Base-by-base conservation (phyloP, 768 basidiomycete genomes). In the Leccinum olivaceopallidum region DNA sequence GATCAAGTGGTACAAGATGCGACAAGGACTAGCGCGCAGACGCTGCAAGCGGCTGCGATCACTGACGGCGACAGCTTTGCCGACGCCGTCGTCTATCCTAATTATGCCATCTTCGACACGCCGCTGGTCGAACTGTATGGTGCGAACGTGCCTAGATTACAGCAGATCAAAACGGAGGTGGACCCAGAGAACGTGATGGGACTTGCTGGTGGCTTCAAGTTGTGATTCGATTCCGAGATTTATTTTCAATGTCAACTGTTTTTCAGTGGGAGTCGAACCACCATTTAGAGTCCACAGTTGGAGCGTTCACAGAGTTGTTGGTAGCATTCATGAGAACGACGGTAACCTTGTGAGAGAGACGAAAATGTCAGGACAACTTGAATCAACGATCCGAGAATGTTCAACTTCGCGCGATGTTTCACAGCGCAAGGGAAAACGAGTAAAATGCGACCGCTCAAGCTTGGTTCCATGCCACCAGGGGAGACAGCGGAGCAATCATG, bases 161-260 rank as follows among this genome's bases (percentile, higher is more conserved):
- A 70, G 55, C 63, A 59, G 12, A 67, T 86, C 20, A 83, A 81
- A 65, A 68, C 57, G 52, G 60, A 56, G 14, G 77, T 82, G 44
- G 86, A 88, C 67, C 84, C 85, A 0, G 52, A 73, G 8, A 77
- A 84, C 63, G 77, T 87, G 8, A 88, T 87, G 87, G 80, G 78
- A 6, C 77, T 86, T 5, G 77, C 85, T 13, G 86, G 87, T 1
- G 85, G 85, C 4, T 87, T 80, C 68, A 87, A 84, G 69, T 65
- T 83, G 6, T 56, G 6, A 24, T 18, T 24, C 48, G 6, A 24
- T 26, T 24, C 48, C 24, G 48, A 22, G 20, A 14, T 26, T 3
- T 49, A 22, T 49, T 16, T 49, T 26, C 22, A 18, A 18, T 42
- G 18, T 42, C 37, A 42, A 42, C 18, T n/a, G 37, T 39, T 16